Base-by-base conservation (phyloP, 257 asterid species). In the Gentiana dahurica region DNA sequence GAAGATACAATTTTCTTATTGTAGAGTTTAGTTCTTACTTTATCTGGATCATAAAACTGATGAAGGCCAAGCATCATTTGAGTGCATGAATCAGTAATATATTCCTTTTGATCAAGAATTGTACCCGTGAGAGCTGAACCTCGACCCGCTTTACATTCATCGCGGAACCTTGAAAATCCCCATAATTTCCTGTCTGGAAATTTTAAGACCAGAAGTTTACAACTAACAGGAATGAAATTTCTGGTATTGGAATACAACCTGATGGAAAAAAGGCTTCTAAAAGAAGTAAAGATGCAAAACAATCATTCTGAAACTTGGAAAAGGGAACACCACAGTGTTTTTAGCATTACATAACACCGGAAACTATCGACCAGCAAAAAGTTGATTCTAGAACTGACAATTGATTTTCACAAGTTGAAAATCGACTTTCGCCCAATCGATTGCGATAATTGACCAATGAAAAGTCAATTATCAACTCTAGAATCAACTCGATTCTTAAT, bases 51-150 rank as follows among this genome's bases (percentile, higher is more conserved):
- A 65, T 75, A 85, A 55, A 71, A 58, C 61, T 73, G 80, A 62
- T 63, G 77, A 51, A 88, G 77, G 54, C 79, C 81, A 56, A 63
- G 57, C 79, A 88, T 71, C 85, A 85, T 82, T 61, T 77, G 74
- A 58, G 75, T 68, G 78, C 95, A 82, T 4, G 65, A 56, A 36
- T 79, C 83, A 4, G 80, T 72, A 48, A 88, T 68, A 57, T 77
- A 63, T 63, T 85, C 88, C 70, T 85, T 88, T 72, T 81, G 90
- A 52, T 88, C 88, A 45, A 64, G 24, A 65, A 58, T 59, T 7
- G 86, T 77, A 44, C 95, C 85, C 0, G 82, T 57, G 65, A 79
- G 58, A 49, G 83, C 72, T 60, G 76, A 67, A 78, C 80, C 71
- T 67, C 68, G 51, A 49, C 78, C 77, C 62, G 65, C 48, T 1